A percentile compares a stretch with the other conserved stretches of the same genome.
These are phyloP conservation scores for Candida albicans DNA, from an alignment of 1,139 yeast species.

Conservation along the genomic window DNA sequence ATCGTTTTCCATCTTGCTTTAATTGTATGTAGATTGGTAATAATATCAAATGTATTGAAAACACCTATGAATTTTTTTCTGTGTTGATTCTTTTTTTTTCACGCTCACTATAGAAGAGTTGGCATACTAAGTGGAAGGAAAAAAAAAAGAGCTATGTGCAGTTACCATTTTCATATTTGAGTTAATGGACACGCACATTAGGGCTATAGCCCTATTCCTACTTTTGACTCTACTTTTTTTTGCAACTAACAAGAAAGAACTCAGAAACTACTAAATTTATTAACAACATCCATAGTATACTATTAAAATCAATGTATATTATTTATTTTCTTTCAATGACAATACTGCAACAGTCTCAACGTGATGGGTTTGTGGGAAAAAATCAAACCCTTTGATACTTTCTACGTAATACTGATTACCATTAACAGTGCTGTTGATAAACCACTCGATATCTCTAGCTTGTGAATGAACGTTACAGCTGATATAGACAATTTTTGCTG, in stretches of 20 bases:
- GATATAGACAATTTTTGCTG: conserved; percentile 85
- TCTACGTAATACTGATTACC: conserved; percentile 69
- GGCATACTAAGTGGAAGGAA: neutral
- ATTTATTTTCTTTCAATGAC: conserved; percentile 16
- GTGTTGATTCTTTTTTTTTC: neutral
- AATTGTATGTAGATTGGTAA: conserved; percentile 7
- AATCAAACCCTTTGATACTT: conserved; percentile 90
- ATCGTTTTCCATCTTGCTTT: conserved; percentile 96
- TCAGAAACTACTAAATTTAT: too few relatives aligned
- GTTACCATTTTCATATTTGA: neutral
- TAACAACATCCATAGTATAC: too few relatives aligned
- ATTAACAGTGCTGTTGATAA: conserved; percentile 63
- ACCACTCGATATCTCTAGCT: conserved; percentile 88
- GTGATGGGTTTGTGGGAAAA: conserved; percentile 97
- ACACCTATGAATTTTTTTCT: neutral
- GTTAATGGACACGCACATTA: neutral
- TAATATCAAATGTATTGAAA: neutral
- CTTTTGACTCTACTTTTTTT: neutral
- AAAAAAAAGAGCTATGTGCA: conserved; percentile 1
- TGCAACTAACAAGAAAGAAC: neutral
- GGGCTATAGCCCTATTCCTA: conserved; percentile 4
- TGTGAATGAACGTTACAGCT: conserved; percentile 98
- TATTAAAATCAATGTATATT: neutral
- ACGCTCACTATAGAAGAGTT: neutral
- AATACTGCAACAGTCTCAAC: conserved; percentile 95